Evolutionary conservation across 116 monocot genomes (phyloP), one percentile per base, ranked within the genome.

Genomic region (Dioscorea cayenensis): DNA sequence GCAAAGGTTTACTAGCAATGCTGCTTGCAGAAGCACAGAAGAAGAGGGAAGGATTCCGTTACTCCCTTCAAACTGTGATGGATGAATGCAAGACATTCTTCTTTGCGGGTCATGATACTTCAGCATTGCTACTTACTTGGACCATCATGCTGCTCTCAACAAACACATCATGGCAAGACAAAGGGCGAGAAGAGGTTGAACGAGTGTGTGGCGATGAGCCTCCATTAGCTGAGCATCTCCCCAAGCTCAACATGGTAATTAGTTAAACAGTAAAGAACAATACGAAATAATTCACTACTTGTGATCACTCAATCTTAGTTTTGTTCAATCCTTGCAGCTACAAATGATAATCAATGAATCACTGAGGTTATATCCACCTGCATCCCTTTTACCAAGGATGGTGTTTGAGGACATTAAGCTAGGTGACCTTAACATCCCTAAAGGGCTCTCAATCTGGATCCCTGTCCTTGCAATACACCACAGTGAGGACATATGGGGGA

Each of bases 31-130:
- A 92, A 72, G 71, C 78, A 2, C 55, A 55, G 55, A 55, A 55
- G 55, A 55, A 55, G 55, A 82, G 82, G 65, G 51, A 71, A 43
- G 87, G 75, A 2, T 90, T 78, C 60, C 76, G 76, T 67, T 82
- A 90, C 71, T 79, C 76, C 4, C 72, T 84, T 4, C 75, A 84
- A 32, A 23, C 87, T 68, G 82, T 97, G 23, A 93, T 97, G 86
- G 97, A 97, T 29, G 93, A 97, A 67, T 97, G 93, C 81, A 97
- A 97, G 84, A 97, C 97, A 5, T 88, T 90, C 80, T 93, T 86
- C 85, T 97, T 97, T 71, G 93, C 97, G 7, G 97, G 93, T 2
- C 93, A 93, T 35, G 97, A 97, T 68, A 97, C 90, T 19, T 83
- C 93, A 0, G 87, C 97, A 14, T 72, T 93, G 50, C 86, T 92